Percentiles rank a stretch among this genome's conserved stretches.
Evolutionary conservation across 805 yeast species (phyloP).

Genomic region (Suhomyces canberraensis): DNA sequence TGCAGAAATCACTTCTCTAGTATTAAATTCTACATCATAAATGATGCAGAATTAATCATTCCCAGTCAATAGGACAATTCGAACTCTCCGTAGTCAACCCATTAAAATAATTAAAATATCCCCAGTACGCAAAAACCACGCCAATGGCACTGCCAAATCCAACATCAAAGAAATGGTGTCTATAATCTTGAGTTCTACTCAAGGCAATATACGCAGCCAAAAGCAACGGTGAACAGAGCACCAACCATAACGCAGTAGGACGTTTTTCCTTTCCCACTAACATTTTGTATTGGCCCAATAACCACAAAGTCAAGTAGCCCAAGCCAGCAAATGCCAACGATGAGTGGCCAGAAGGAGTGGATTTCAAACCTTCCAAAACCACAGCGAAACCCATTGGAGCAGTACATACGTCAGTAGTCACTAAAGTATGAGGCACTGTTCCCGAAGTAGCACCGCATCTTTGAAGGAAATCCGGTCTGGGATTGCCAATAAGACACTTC

Average conservation of each 20-base stretch:
- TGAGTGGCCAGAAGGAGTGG: conserved; percentile 59
- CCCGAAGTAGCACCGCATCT: conserved; percentile 30
- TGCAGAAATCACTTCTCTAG: too few relatives aligned
- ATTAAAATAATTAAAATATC: conserved; percentile 29
- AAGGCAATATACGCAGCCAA: conserved; percentile 25
- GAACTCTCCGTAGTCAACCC: conserved; percentile 5
- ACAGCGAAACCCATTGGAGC: conserved; percentile 20
- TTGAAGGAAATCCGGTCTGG: conserved; percentile 42
- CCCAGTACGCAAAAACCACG: conserved; percentile 19
- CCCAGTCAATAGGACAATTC: too few relatives aligned
- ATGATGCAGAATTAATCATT: too few relatives aligned
- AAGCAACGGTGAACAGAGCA: conserved; percentile 16
- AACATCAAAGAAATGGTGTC: conserved; percentile 34
- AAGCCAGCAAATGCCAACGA: conserved; percentile 52
- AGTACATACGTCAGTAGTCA: conserved; percentile 21
- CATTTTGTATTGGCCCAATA: conserved; percentile 39
- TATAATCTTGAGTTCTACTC: conserved; percentile 26
- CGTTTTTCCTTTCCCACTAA: conserved; percentile 2
- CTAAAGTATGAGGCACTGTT: conserved; percentile 21
- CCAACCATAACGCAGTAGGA: conserved; percentile 8
- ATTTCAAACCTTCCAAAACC: conserved; percentile 51
- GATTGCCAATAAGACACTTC: conserved; percentile 40
- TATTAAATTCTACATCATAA: too few relatives aligned
- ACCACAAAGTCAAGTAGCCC: conserved; percentile 46
- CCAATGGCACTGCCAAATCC: conserved; percentile 34